Percentiles rank a stretch among this genome's conserved stretches.
These are phyloP conservation scores for Cocos nucifera DNA, from an alignment of 176 grass and related monocot genomes.

Conservation along the genomic window DNA sequence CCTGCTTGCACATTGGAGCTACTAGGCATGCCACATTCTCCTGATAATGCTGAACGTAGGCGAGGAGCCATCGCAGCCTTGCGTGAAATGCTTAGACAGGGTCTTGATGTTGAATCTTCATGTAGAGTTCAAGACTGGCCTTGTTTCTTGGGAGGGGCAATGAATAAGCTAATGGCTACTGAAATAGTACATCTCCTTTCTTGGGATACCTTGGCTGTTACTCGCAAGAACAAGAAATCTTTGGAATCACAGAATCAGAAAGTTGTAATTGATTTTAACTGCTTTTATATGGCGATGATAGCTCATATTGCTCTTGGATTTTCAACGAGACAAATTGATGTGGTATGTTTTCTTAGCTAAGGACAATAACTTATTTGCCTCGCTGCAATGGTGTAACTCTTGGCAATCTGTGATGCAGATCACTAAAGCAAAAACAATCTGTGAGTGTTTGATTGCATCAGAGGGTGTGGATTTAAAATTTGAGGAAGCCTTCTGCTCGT, in stretches of 20 bases:
- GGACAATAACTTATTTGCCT: not conserved
- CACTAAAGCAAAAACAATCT: conserved; percentile 79
- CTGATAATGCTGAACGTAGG: conserved; percentile 82
- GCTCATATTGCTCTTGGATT: conserved; percentile 85
- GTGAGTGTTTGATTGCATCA: conserved; percentile 73
- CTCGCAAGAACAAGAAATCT: conserved; percentile 85
- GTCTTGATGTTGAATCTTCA: conserved; percentile 73
- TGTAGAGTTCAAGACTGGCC: conserved; percentile 91
- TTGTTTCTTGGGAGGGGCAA: conserved; percentile 67
- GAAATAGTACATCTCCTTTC: conserved; percentile 87
- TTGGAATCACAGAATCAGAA: conserved; percentile 83
- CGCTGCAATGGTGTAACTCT: conserved; percentile 8
- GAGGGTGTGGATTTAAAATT: conserved; percentile 77
- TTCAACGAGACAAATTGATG: conserved; percentile 67
- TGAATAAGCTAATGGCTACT: conserved; percentile 60
- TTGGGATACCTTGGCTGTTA: conserved; percentile 73
- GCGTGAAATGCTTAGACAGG: conserved; percentile 82
- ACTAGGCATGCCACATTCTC: conserved; percentile 47
- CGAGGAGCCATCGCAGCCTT: conserved; percentile 79
- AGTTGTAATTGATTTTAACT: conserved; percentile 72
- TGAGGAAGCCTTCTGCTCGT: conserved; percentile 78
- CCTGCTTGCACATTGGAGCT: conserved; percentile 93
- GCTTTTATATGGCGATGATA: conserved; percentile 66
- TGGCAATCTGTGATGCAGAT: conserved; percentile 41
- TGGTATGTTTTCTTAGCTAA: conserved; percentile 44